Evolutionary conservation across 345 rosid genomes (phyloP), one percentile per base, ranked within the genome.

Genomic region (Syzygium grande): DNA sequence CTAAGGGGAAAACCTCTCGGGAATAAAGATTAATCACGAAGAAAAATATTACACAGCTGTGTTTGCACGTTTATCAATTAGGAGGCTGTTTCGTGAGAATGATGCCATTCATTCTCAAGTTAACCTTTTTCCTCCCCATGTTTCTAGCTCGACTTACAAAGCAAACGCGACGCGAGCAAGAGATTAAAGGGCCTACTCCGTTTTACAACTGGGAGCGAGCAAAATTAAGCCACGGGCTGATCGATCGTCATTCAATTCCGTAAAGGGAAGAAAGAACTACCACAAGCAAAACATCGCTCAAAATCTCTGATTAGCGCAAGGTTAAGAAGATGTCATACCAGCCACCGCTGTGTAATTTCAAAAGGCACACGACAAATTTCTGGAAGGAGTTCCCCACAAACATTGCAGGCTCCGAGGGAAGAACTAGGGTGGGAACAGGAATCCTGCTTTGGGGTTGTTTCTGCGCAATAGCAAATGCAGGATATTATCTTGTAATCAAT

Each of bases 401-500:
- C 56, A 86, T 94, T 89, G 29, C 99, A 96, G 95, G 95, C 92
- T 29, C 87, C 89, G 41, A 93, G 95, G 87, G 91, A 95, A 16
- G 95, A 90, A 15, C 98, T 97, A 4, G 96, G 99, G 90, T 97
- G 99, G 80, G 88, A 86, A 86, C 97, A 96, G n/a, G 23, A 73
- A 25, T 61, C 90, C 88, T 85, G 87, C 77, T 92, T 90, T 27
- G 91, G 88, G 84, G 95, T 92, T 80, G 92, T 89, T 87, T 92
- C 97, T 94, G 91, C 90, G 89, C 87, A 84, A 78, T 51, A 85
- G 61, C 87, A 65, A 38, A 86, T 25, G 23, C 61, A 88, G 13
- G 38, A 86, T 86, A 59, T 54, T 38, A 87, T 19, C 41, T 21
- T 4, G 38, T 87, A 49, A 87, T 38, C 41, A 38, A 38, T 84